Conservation (phyloP, 139 green algal species). For the Coelastrella sp. region DNA sequence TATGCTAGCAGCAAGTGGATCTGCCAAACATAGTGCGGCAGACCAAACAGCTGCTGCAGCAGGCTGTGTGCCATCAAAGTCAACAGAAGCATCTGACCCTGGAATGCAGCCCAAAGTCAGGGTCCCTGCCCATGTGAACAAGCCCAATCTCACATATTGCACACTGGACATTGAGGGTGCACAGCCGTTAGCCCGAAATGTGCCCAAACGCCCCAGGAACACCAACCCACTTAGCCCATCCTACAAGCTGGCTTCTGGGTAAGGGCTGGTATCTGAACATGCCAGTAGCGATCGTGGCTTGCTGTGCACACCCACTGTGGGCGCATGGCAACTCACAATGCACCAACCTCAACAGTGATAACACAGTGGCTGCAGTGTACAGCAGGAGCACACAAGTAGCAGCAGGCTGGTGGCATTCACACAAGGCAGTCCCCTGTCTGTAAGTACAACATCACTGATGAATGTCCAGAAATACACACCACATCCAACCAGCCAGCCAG, state of each 20-base stretch:
- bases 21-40: neutral
- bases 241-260: slow-evolving; percentile 9
- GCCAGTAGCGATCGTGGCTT: neutral
- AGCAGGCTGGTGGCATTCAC: neutral
- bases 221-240: slow-evolving; percentile 8
- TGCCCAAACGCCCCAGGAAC: neutral
- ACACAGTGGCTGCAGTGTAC: no score
- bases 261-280: neutral
- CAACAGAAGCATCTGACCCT: slow-evolving; percentile 5
- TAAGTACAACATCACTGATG: no score
- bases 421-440: no score
- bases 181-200: neutral
- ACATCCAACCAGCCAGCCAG: no score
- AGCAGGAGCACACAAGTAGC: neutral
- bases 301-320: neutral
- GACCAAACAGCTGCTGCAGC: neutral
- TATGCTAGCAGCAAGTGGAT: neutral
- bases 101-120: slow-evolving; percentile 22
- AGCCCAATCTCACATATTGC: slow-evolving; percentile 5
- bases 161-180: slow-evolving; percentile 21
- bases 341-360: neutral
- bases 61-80: neutral
- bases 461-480: no score
- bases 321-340: neutral
- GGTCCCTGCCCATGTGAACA: neutral